These are phyloP conservation scores for Didymella segeticola DNA, from an alignment of 2,329 filamentous ascomycete genomes.

Conservation along the genomic window DNA sequence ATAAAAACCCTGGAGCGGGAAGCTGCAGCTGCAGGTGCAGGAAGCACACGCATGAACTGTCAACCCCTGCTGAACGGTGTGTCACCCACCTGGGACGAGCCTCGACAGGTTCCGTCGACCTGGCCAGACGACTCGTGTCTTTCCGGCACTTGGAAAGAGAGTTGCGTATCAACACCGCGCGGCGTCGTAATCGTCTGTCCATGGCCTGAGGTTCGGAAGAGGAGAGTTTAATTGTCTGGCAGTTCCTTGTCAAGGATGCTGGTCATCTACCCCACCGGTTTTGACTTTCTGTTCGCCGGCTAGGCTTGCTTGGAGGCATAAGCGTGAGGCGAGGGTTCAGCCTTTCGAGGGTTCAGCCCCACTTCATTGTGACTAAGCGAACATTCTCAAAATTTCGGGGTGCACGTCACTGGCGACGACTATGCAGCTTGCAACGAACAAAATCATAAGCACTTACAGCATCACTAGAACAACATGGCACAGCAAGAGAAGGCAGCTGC, in stretches of 20 bases:
- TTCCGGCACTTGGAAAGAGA: neutral
- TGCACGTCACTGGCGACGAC: constrained; percentile 1
- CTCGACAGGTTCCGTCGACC: neutral
- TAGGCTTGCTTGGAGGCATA: neutral
- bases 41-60: constrained; percentile 11
- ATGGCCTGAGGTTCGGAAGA: neutral
- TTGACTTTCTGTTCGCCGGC: constrained; percentile 4
- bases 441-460: neutral
- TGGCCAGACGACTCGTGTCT: neutral
- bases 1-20: constrained; percentile 1
- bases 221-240: constrained; percentile 1
- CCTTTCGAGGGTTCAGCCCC: constrained; percentile 17
- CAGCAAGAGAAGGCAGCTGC: constrained; percentile 19
- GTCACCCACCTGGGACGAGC: neutral
- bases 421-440: neutral
- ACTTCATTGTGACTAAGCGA: constrained; percentile 31
- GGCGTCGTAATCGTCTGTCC: neutral
- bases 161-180: neutral
- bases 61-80: constrained; percentile 8
- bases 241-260: neutral
- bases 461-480: constrained; percentile 24
- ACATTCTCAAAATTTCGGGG: constrained; percentile 26
- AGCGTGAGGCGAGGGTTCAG: neutral
- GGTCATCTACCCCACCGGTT: constrained; percentile 11
- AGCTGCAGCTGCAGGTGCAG: constrained; percentile 12